Base-by-base conservation (phyloP, 78 protist genomes). In the Cavenderia fasciculata region DNA sequence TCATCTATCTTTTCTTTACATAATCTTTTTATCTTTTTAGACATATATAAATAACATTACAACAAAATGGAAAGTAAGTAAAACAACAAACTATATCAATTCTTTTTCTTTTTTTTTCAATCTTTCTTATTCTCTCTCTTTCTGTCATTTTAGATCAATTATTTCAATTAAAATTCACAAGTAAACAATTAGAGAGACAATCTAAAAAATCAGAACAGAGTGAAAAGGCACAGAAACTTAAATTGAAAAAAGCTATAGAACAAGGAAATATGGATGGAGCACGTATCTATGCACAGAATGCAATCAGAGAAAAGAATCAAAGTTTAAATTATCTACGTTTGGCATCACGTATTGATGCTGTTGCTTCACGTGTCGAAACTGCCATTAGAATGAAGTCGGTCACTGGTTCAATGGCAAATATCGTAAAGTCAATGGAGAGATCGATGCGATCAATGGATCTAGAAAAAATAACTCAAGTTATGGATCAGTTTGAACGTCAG, bases 401-500 rank as follows among this genome's bases (percentile, higher is more conserved):
- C 10, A 93, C 98, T 0, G 93, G 92, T 46, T 72, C 96, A n/a
- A 98, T 97, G 98, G 89, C 88, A 25, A 54, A 61, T 12, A 94
- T 98, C 4, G 97, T 94, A 0, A 86, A 87, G 87, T 76, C 85
- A 23, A 85, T 98, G 96, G 99, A 97, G 47, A 84, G 71, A 65
- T 96, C 98, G 12, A 61, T 96, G 90, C 43, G 74, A 49, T 7
- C 59, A 12, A 98, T 98, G 99, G 90, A 97, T 41, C 19, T 96
- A 18, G 97, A 89, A 40, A 69, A 97, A 95, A 95, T 96, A 12
- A 61, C 96, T 4, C 51, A n/a, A 21, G 86, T 93, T 25, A 97
- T 98, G 99, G 99, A 98, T 62, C 92, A 93, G 76, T 98, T 98
- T n/a, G 99, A 98, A 84, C 10, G 77, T 61, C 98, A 97, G 65